Evolutionary conservation across 108 stramenopile genomes (phyloP).

Genomic region (Skeletonema tropicum): DNA sequence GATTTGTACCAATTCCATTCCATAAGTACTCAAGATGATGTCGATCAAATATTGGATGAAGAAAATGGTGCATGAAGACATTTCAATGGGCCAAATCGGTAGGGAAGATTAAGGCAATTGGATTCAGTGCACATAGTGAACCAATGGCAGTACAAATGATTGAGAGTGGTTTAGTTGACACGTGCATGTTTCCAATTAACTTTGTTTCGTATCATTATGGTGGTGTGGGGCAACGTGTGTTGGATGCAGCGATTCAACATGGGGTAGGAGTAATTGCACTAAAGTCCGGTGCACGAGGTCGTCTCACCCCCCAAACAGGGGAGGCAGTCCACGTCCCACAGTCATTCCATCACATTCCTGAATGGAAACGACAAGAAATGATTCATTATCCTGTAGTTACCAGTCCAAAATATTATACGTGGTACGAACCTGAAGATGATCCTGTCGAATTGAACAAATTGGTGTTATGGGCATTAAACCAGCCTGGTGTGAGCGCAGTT

Average conservation of each 20-base stretch:
- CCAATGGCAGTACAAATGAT: constrained; percentile 48
- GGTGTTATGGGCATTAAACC: constrained; percentile 49
- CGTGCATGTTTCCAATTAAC: constrained; percentile 55
- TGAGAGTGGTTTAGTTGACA: constrained; percentile 40
- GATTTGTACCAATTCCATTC: constrained; percentile 55
- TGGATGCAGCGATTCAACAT: constrained; percentile 39
- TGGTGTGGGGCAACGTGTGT: constrained; percentile 36
- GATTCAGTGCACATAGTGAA: constrained; percentile 45
- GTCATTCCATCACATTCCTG: constrained; percentile 39
- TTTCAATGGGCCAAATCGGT: constrained; percentile 29
- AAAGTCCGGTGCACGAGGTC: constrained; percentile 41
- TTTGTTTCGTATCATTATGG: constrained; percentile 44
- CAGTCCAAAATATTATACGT: constrained; percentile 33
- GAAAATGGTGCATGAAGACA: constrained; percentile 46
- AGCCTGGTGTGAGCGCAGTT: constrained; percentile 36
- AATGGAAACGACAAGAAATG: constrained; percentile 55
- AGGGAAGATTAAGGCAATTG: constrained; percentile 37
- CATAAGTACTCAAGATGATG: constrained; percentile 38
- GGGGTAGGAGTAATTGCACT: constrained; percentile 43
- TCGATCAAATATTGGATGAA: constrained; percentile 26
- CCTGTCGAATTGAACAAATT: constrained; percentile 32
- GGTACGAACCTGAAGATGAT: constrained; percentile 55
- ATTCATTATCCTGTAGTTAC: constrained; percentile 46
- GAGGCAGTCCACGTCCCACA: constrained; percentile 34
- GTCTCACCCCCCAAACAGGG: constrained; percentile 26